Percentiles rank a stretch among this genome's conserved stretches.
Evolutionary conservation across 176 grass and related monocot species (phyloP).

Genomic region (Zoysia pacifica): DNA sequence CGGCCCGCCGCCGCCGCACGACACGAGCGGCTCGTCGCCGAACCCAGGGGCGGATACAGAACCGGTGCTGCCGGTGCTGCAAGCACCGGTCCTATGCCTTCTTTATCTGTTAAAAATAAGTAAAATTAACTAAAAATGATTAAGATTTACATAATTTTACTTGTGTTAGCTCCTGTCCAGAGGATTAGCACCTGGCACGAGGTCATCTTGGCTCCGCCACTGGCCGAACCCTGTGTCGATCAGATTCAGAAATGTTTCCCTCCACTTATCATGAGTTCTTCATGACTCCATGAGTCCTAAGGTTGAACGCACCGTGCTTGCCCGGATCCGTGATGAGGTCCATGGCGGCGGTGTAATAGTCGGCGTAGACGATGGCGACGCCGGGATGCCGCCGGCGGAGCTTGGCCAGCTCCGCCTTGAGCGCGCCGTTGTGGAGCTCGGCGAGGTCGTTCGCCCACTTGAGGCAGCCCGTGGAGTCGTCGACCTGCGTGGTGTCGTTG

Average conservation of each 20-base stretch:
- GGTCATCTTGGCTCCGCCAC: too few relatives aligned
- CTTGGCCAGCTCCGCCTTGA: constrained; percentile 27
- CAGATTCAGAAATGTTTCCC: neutral
- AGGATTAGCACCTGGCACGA: too few relatives aligned
- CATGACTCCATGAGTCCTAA: neutral
- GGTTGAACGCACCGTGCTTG: constrained; percentile 35
- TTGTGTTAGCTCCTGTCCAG: too few relatives aligned
- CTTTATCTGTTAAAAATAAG: too few relatives aligned
- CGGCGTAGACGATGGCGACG: constrained; percentile 49
- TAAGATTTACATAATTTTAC: too few relatives aligned
- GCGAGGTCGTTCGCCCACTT: constrained; percentile 56
- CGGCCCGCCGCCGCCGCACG: constrained; percentile 36
- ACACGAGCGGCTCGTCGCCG: constrained; percentile 21
- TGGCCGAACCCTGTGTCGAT: neutral
- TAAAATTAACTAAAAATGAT: too few relatives aligned
- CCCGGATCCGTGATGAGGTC: constrained; percentile 32
- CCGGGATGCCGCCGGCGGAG: constrained; percentile 13
- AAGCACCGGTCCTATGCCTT: too few relatives aligned
- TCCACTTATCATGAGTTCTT: neutral
- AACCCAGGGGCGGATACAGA: neutral
- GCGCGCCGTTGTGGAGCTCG: constrained; percentile 52
- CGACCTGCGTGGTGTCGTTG: constrained; percentile 21
- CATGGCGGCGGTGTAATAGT: constrained; percentile 56
- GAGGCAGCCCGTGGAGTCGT: constrained; percentile 60
- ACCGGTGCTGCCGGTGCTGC: too few relatives aligned